Evolutionary conservation across 2,329 filamentous ascomycete species (phyloP).

Genomic region (Xylariaceae sp.): DNA sequence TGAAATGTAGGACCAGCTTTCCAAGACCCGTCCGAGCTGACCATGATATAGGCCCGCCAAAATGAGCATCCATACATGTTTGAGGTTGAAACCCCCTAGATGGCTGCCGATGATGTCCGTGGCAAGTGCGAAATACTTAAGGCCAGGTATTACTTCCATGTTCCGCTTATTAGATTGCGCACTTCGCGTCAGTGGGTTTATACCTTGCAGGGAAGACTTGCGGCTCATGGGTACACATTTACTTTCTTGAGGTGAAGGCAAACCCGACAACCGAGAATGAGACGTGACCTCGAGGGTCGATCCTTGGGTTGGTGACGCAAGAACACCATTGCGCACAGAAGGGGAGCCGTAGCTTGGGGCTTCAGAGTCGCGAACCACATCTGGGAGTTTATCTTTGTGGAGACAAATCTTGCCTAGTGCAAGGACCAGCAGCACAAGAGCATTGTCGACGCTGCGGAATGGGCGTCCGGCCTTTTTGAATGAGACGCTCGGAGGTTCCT

Average conservation of each 20-base stretch:
- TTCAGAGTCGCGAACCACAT: constrained; percentile 51
- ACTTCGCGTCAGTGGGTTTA: constrained; percentile 22
- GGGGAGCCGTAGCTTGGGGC: constrained; percentile 33
- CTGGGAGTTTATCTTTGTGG: constrained; percentile 49
- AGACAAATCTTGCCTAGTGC: constrained; percentile 81
- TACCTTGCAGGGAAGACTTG: constrained; percentile 47
- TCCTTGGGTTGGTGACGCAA: constrained; percentile 49
- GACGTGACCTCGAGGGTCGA: constrained; percentile 46
- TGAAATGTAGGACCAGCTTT: constrained; percentile 67
- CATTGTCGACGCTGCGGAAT: constrained; percentile 69
- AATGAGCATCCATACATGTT: constrained; percentile 79
- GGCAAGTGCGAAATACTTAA: constrained; percentile 85
- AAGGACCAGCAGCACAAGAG: constrained; percentile 75
- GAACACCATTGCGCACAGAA: constrained; percentile 45
- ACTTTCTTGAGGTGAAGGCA: constrained; percentile 50
- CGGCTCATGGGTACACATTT: constrained; percentile 43
- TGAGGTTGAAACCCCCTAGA: constrained; percentile 71
- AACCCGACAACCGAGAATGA: constrained; percentile 44
- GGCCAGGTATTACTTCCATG: constrained; percentile 79
- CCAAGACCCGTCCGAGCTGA: constrained; percentile 79
- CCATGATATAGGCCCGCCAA: constrained; percentile 85
- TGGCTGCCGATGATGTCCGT: constrained; percentile 82
- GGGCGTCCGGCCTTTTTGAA: constrained; percentile 45
- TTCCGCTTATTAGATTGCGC: constrained; percentile 48
- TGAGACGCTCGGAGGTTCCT: constrained; percentile 20